Conservation (phyloP, 768 basidiomycete species). For the Auricularia sp. region DNA sequence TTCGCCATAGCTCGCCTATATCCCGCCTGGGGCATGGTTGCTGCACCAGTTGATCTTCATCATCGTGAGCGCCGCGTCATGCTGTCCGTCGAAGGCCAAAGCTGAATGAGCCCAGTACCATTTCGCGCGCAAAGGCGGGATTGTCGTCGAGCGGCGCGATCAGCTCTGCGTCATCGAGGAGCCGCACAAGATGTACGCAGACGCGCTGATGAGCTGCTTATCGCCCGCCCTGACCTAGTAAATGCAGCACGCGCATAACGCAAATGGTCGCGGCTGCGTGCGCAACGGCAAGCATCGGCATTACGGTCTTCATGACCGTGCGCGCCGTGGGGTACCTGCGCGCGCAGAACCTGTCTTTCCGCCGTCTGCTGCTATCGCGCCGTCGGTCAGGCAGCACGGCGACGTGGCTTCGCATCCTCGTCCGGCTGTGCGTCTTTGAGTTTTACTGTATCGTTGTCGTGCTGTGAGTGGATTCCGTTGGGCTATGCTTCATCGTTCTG, state of each 20-base stretch:
- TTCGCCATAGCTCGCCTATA: not conserved
- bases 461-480: not conserved
- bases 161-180: conserved; percentile 1
- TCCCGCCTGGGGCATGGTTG: not conserved
- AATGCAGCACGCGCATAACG: not conserved
- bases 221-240: not conserved
- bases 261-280: not conserved
- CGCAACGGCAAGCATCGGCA: not conserved
- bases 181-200: not conserved
- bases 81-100: not conserved
- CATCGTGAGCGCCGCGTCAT: not conserved
- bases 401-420: not conserved
- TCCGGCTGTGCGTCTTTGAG: not conserved
- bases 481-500: not conserved
- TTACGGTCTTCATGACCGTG: not conserved
- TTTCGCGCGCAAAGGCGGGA: not conserved
- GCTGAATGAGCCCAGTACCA: not conserved
- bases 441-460: not conserved
- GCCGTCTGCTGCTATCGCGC: not conserved
- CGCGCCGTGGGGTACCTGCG: not conserved
- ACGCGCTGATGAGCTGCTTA: too few species aligned
- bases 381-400: not conserved
- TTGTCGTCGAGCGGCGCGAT: not conserved
- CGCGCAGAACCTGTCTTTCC: not conserved
- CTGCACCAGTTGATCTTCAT: not conserved